Percentiles rank a stretch among this genome's conserved stretches.
Evolutionary conservation across 1,284 basidiomycete genomes (phyloP).

Genomic region (Schizophyllum commune): DNA sequence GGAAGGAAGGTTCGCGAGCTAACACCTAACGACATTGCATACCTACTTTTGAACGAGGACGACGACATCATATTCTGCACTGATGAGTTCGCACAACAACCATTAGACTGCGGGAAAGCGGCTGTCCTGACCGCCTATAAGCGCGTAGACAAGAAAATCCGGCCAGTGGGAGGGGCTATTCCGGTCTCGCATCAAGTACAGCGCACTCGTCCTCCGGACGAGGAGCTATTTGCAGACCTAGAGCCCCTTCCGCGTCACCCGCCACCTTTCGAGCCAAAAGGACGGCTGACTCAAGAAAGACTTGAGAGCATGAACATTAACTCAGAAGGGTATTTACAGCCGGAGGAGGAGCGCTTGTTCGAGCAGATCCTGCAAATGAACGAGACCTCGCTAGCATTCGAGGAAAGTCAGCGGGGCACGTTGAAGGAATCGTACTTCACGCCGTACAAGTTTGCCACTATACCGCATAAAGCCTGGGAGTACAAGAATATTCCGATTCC

Average conservation of each 20-base stretch:
- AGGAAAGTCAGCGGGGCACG: slow-evolving; percentile 22
- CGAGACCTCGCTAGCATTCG: slow-evolving; percentile 23
- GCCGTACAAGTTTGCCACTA: slow-evolving; percentile 22
- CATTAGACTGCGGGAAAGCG: not conserved
- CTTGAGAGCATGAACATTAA: not conserved
- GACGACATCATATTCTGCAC: not conserved
- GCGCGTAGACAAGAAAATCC: slow-evolving; percentile 6
- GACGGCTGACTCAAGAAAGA: slow-evolving; percentile 2
- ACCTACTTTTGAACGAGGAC: not conserved
- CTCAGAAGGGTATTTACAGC: slow-evolving; percentile 9
- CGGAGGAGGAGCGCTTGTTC: slow-evolving; percentile 15
- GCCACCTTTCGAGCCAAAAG: slow-evolving; percentile 3
- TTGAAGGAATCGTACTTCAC: slow-evolving; percentile 28
- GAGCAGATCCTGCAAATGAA: slow-evolving; percentile 16
- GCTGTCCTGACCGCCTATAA: slow-evolving; percentile 8
- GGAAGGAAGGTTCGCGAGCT: not conserved
- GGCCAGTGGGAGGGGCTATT: not conserved
- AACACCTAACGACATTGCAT: not conserved
- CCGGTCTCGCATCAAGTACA: not conserved
- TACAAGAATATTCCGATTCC: slow-evolving; percentile 20
- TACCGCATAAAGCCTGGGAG: slow-evolving; percentile 24
- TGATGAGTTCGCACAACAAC: not conserved
- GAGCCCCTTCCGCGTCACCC: not conserved
- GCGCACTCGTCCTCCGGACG: not conserved
- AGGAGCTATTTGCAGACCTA: slow-evolving; percentile 5